phyloP scores from a whole-genome alignment of 768 basidiomycete species.

The Tricholoma hemisulphureum region DNA sequence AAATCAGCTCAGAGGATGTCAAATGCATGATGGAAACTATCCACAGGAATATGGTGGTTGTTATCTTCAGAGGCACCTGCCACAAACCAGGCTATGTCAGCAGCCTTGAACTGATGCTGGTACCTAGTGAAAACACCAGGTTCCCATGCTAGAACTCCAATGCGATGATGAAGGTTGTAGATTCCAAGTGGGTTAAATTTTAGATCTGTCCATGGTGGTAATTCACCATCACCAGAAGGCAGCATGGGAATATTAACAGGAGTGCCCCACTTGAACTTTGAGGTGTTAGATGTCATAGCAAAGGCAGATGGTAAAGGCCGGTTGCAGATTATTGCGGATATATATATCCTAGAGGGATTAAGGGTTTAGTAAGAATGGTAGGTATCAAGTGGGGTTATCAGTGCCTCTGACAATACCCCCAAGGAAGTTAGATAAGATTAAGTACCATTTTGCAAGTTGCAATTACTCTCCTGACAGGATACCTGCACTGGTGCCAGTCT shows the following conservation, averaged over 20 bases:
- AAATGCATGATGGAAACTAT: neutral
- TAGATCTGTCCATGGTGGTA: neutral
- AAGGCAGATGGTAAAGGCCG: too few relatives aligned
- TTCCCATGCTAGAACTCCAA: neutral
- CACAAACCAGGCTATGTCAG: neutral
- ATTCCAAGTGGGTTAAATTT: neutral
- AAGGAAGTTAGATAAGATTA: neutral
- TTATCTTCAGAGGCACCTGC: neutral
- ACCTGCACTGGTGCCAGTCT: too few relatives aligned
- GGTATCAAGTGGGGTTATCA: neutral
- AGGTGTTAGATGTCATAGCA: neutral
- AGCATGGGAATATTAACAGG: neutral
- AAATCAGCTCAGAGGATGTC: neutral
- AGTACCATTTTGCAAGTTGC: too few relatives aligned
- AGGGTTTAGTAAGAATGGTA: neutral
- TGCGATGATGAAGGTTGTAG: neutral
- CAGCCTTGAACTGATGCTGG: neutral
- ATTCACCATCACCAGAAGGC: neutral
- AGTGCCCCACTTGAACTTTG: neutral
- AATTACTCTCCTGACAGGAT: neutral
- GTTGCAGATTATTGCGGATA: neutral
- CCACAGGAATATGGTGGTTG: neutral
- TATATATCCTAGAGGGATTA: neutral
- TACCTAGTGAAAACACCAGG: neutral
- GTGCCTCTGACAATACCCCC: neutral